Evolutionary conservation across 768 basidiomycete species (phyloP), one percentile per base, ranked within the genome.

Genomic region (Suillus clintonianus): DNA sequence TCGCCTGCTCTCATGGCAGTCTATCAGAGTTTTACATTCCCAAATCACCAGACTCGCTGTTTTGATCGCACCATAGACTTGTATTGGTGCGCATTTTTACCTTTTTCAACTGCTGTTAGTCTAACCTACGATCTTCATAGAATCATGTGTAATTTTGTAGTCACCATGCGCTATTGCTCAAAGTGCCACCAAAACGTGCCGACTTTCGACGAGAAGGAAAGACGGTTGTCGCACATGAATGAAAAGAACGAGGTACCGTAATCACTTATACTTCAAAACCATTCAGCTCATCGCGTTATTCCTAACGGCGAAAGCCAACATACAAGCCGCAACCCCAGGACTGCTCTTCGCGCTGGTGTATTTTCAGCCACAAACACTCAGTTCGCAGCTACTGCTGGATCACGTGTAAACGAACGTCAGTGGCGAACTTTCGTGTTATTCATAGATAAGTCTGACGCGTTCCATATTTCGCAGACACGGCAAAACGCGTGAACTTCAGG

Each of bases 261-360:
- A 7, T 2, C 22, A 13, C 43, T 24, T 1, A 34, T 9, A 8
- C 48, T 11, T 14, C 27, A 45, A 27, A 4, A 4, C 1, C 30
- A 15, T 19, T 14, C 19, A 13, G 3, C 27, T 45, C 24, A 27
- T 59, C 30, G 42, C 64, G 47, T 13, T 27, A 6, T 11, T 1
- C 4, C 30, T 34, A 30, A 5, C 63, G 72, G 71, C 62, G 13
- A 55, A 22, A 54, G 37, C 41, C 63, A 6, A 34, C 50, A 27
- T 75, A 74, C 62, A 74, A 72, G 68, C 74, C 74, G 55, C 65
- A 69, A 2, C 71, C 72, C 1, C 74, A 76, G 59, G 74, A 75
- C 17, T 75, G 74, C 24, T 75, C 69, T 43, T 76, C 74, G 22
- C 72, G 74, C 39, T 60, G 67, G 62, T 75, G 74, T 42, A 34